A percentile compares a stretch with the other conserved stretches of the same genome.
phyloP scores from a whole-genome alignment of 1,284 basidiomycete species.

The Earliella scabrosa region DNA sequence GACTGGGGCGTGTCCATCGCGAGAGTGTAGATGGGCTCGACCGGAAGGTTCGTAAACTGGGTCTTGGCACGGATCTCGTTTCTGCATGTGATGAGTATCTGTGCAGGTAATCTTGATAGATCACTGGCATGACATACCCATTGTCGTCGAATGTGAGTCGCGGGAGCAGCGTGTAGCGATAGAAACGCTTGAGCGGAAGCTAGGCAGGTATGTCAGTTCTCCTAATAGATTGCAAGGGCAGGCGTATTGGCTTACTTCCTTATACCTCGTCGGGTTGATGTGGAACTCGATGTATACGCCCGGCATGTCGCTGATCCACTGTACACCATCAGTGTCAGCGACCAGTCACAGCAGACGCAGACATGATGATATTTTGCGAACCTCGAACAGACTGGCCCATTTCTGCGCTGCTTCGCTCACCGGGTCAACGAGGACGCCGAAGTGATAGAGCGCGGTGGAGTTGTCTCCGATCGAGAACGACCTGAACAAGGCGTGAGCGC shows the following conservation, averaged over 20 bases:
- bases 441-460: conserved; percentile 67
- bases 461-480: conserved; percentile 75
- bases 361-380: conserved; percentile 34
- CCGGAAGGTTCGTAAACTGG: conserved; percentile 57
- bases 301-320: conserved; percentile 67
- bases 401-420: conserved; percentile 85
- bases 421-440: conserved; percentile 85
- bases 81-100: conserved; percentile 36
- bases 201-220: conserved; percentile 33
- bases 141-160: conserved; percentile 68
- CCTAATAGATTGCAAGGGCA: background rate
- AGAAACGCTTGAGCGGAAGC: conserved; percentile 95
- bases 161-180: conserved; percentile 76
- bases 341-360: background rate
- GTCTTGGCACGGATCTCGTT: conserved; percentile 56
- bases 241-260: conserved; percentile 56
- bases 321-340: conserved; percentile 4
- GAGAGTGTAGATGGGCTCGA: conserved; percentile 87
- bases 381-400: conserved; percentile 81
- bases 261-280: conserved; percentile 69
- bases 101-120: no score
- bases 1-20: conserved; percentile 88
- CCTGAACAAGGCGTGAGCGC: conserved; percentile 47
- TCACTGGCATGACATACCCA: conserved; percentile 55
- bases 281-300: conserved; percentile 75